These are phyloP conservation scores for Biancaea sappan DNA, from an alignment of 306 rosid species.

Conservation along the genomic window DNA sequence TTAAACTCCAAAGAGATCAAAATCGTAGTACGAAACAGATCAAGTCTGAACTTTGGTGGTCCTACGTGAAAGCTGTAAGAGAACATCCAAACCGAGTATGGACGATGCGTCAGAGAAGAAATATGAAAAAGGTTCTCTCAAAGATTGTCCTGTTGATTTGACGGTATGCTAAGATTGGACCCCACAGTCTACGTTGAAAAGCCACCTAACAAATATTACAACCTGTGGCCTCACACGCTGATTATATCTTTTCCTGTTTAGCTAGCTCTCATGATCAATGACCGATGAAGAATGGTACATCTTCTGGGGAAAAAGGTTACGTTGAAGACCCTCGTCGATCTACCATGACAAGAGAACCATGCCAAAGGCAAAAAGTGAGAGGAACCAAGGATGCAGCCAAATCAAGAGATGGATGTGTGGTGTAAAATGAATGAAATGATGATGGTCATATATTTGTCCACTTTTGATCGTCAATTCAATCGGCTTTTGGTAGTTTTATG, in stretches of 20 bases:
- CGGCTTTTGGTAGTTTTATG: constrained; percentile 6
- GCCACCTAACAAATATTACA: constrained; percentile 35
- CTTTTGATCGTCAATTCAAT: neutral
- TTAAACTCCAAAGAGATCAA: no score
- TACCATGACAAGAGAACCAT: constrained; percentile 27
- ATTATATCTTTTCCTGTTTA: neutral
- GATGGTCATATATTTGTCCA: neutral
- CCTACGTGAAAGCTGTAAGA: constrained; percentile 22
- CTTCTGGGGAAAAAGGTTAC: neutral
- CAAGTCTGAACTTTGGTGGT: constrained; percentile 11
- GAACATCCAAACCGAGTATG: constrained; percentile 21
- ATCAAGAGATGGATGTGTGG: neutral
- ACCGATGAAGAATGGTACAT: neutral
- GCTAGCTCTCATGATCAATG: constrained; percentile 35
- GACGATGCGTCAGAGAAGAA: constrained; percentile 9
- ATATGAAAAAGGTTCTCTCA: neutral
- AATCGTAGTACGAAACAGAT: constrained; percentile 18
- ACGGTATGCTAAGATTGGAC: constrained; percentile 36
- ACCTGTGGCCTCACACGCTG: constrained; percentile 44
- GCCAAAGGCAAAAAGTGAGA: constrained; percentile 19
- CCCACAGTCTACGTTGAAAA: constrained; percentile 29
- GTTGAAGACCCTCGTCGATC: neutral
- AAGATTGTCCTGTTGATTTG: constrained; percentile 28
- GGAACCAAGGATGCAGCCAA: neutral
- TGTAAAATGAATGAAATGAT: neutral